Evolutionary conservation across 2,329 filamentous ascomycete genomes (phyloP), one percentile per base, ranked within the genome.

Genomic region (Sclerotinia trifoliorum): DNA sequence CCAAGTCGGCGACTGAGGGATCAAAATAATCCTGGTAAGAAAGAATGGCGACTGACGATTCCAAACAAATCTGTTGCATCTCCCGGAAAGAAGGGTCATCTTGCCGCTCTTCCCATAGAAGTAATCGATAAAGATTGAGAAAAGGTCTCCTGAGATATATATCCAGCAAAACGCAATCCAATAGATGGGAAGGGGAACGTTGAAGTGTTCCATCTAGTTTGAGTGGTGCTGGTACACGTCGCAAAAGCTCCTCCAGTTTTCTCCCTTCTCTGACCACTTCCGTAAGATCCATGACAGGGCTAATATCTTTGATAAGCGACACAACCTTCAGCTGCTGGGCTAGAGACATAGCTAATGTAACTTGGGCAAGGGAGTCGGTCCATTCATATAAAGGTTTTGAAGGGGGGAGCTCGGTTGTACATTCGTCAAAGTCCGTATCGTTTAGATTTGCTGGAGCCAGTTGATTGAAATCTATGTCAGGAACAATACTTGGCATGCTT

Each of bases 401-500:
- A 46, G 60, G 19, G 7, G 70, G 71, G 15, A 69, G 49, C 29
- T 61, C 58, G 10, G 17, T 66, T 52, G 68, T 69, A 24, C 64
- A 56, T 35, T 71, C 68, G 29, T 69, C 68, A 42, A 72, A 61
- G 10, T 70, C 70, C 21, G 49, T 6, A 39, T 71, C 70, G 8
- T 72, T 62, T 19, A 71, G 17, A 68, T 87, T 85, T 65, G 85
- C 78, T 7, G 83, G 73, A 66, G 86, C 83, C 0, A 77, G 76
- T 1, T 83, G 81, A 69, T 86, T 84, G 65, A 82, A 85, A 66
- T 85, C 81, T 17, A 79, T 74, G 0, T 75, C 68, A 0, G 80
- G 78, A n/a, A 86, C 75, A 13, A 84, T 77, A 5, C 83, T 83
- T 3, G 81, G 80, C 0, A 83, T 82, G 0, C 84, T 84, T 1